Conservation (phyloP, 108 stramenopile genomes). For the Cyclostephanos tholiformis region DNA sequence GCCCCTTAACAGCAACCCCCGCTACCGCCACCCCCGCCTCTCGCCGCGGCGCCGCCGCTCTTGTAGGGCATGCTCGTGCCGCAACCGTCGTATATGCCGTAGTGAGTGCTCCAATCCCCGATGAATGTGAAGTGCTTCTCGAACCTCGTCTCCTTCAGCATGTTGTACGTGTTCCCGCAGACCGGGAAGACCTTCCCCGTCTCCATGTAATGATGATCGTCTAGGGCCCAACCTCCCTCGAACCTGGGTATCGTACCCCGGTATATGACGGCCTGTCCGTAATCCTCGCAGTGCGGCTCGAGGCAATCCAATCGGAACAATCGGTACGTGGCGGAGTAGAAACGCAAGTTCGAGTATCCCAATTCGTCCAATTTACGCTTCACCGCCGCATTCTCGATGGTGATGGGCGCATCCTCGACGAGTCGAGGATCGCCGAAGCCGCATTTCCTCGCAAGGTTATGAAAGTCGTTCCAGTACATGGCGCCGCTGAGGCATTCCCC, state of each 20-base stretch:
- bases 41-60: slow-evolving; percentile 17
- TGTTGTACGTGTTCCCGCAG: slow-evolving; percentile 95
- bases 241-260: slow-evolving; percentile 91
- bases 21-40: slow-evolving; percentile 37
- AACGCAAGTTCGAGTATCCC: slow-evolving; percentile 82
- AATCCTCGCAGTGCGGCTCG: slow-evolving; percentile 96
- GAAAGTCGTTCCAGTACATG: slow-evolving; percentile 97
- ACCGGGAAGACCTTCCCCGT: slow-evolving; percentile 90
- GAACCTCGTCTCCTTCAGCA: slow-evolving; percentile 86
- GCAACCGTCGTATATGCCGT: slow-evolving; percentile 92
- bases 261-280: slow-evolving; percentile 96
- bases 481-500: slow-evolving; percentile 96
- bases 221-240: slow-evolving; percentile 84
- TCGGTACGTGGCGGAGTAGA: slow-evolving; percentile 94
- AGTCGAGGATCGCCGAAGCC: slow-evolving; percentile 93
- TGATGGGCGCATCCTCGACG: slow-evolving; percentile 91
- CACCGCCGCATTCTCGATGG: slow-evolving; percentile 78
- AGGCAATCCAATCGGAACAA: slow-evolving; percentile 89
- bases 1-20: slow-evolving; percentile 12
- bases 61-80: slow-evolving; percentile 63
- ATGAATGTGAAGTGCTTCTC: slow-evolving; percentile 87
- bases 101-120: slow-evolving; percentile 86
- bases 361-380: slow-evolving; percentile 66
- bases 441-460: slow-evolving; percentile 77
- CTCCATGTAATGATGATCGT: slow-evolving; percentile 93